These are phyloP conservation scores for Zea mays DNA, from an alignment of 176 grass and related monocot species.

Conservation along the genomic window Zm-B73-REFERENCE-NAM-5.0 NC_050097.1:111774001-111774500, in stretches of 20 bases:
- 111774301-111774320: conserved; percentile 2
- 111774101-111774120: conserved; percentile 7
- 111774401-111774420: not conserved
- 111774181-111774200: conserved; percentile 87
- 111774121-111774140: conserved; percentile 15
- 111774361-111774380: not conserved
- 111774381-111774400: not conserved
- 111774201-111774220: conserved; percentile 92
- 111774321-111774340: conserved; percentile 2
- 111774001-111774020: conserved; percentile 27
- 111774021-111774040: not conserved
- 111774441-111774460: not conserved
- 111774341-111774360: not conserved
- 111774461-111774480: conserved; percentile 1
- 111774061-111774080: conserved; percentile 29
- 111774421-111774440: not conserved
- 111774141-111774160: conserved; percentile 14
- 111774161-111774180: conserved; percentile 48
- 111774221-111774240: conserved; percentile 91
- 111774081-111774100: not conserved
- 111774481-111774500: not conserved
- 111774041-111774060: conserved; percentile 13
- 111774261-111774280: not conserved
- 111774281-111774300: not conserved
- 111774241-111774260: conserved; percentile 14